phyloP scores from a whole-genome alignment of 192 early-diverging fungal species.

The Glomus cerebriforme region DNA sequence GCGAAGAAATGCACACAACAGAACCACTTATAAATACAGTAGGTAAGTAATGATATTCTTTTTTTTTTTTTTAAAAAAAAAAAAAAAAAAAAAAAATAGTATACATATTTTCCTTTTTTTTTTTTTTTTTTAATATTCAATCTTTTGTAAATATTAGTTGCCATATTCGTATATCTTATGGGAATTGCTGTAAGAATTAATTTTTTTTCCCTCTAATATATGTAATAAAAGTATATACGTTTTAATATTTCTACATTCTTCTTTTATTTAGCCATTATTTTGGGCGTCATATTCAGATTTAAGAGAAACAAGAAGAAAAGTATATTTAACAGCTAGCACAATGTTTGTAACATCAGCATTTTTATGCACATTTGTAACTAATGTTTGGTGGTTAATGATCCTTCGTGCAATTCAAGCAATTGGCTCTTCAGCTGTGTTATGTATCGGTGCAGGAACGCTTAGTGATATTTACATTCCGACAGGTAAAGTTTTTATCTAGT shows the following conservation, averaged over 20 bases:
- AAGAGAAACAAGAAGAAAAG: conserved; percentile 36
- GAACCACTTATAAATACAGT: conserved; percentile 32
- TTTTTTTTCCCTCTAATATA: too few species aligned
- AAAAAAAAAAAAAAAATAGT: too few species aligned
- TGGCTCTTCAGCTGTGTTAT: conserved; percentile 38
- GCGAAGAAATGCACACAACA: conserved; percentile 36
- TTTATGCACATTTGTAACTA: conserved; percentile 32
- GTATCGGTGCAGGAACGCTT: conserved; percentile 42
- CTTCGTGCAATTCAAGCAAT: conserved; percentile 43
- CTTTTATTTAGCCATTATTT: conserved; percentile 32
- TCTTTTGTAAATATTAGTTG: not conserved
- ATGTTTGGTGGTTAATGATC: conserved; percentile 41
- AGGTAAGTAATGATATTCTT: conserved; percentile 32
- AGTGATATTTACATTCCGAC: conserved; percentile 34
- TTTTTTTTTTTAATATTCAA: not conserved
- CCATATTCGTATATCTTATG: conserved; percentile 6
- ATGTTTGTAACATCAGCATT: conserved; percentile 42
- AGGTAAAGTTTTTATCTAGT: not conserved
- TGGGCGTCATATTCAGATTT: conserved; percentile 46
- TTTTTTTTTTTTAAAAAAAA: too few species aligned
- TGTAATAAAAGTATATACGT: too few species aligned
- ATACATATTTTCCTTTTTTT: too few species aligned
- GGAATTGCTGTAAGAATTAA: conserved; percentile 7
- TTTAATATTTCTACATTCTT: not conserved
- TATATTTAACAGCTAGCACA: conserved; percentile 39